A percentile compares a stretch with the other conserved stretches of the same genome.
Conservation (phyloP, 768 basidiomycete species). For the Trametes villosa region DNA sequence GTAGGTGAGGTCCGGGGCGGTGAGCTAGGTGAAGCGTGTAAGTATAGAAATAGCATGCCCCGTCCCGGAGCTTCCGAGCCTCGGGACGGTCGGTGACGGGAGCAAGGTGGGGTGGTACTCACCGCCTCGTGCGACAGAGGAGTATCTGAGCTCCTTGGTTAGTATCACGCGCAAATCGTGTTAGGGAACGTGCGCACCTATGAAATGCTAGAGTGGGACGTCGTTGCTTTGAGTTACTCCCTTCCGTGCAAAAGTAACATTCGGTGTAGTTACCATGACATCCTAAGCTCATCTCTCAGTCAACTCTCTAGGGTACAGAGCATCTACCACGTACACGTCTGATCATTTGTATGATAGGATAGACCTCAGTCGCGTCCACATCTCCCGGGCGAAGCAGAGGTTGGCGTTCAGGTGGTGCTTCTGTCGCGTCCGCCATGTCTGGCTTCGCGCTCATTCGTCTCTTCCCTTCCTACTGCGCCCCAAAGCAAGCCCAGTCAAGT, state of each 20-base stretch:
- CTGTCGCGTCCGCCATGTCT: slow-evolving; percentile 16
- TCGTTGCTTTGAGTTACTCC: too few relatives aligned
- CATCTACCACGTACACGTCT: slow-evolving; percentile 50
- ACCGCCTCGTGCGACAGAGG: slow-evolving; percentile 84
- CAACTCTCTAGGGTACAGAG: slow-evolving; percentile 23
- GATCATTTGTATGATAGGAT: slow-evolving; percentile 83
- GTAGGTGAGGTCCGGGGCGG: slow-evolving; percentile 88
- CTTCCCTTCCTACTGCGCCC: too few relatives aligned
- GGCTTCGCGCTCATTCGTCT: slow-evolving; percentile 1
- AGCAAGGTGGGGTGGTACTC: slow-evolving; percentile 35
- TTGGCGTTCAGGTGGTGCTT: slow-evolving; percentile 36
- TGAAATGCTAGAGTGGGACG: slow-evolving; percentile 55
- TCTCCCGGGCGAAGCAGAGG: slow-evolving; percentile 53
- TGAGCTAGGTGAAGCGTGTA: slow-evolving; percentile 52
- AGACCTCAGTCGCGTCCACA: slow-evolving; percentile 66
- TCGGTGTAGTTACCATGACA: slow-evolving; percentile 50
- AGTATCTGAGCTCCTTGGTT: slow-evolving; percentile 59
- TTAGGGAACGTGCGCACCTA: slow-evolving; percentile 47
- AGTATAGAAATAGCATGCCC: not conserved
- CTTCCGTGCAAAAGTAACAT: not conserved
- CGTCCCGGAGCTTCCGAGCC: too few relatives aligned
- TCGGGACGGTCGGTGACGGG: too few relatives aligned
- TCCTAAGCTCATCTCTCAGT: slow-evolving; percentile 49
- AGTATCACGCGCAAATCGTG: not conserved
- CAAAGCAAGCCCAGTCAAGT: too few relatives aligned